Evolutionary conservation across 2,329 filamentous ascomycete species (phyloP), one percentile per base, ranked within the genome.

Genomic region (Drechslerella coelobrocha): DNA sequence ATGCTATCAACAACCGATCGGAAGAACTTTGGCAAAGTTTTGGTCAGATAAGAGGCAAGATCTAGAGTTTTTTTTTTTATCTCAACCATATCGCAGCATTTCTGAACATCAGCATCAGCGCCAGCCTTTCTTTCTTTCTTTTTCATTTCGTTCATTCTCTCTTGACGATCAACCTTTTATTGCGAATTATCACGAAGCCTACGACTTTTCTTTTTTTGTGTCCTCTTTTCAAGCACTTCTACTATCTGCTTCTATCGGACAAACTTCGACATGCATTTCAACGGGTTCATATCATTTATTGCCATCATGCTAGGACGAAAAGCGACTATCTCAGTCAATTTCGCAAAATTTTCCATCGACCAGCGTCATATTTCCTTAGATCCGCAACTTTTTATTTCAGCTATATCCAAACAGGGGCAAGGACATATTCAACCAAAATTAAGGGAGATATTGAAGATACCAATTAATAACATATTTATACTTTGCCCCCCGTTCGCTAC

Each of bases 181-280:
- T 53, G 57, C 29, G 34, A 52, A 27, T 34, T 51, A n/a, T 66
- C 34, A 66, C 61, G 61, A 66, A 31, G 6, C 53, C 60, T 17
- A 66, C 37, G 61, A 66, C 37, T 17, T 17, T 26, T 48, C 56
- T 53, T 26, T 24, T 50, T 54, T 19, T 45, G 31, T 52, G 14
- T 27, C 10, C 31, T 52, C 27, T 6, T 47, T 31, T 50, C 19
- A 31, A 48, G 21, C 12, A 34, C 34, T 41, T 61, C 37, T 53
- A 31, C 4, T 31, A 31, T 43, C 48, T 56, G 31, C 29, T 31
- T 31, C 6, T 31, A 31, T 39, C 29, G 31, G 39, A 12, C 14
- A 51, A 56, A 27, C 37, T 14, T 53, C 53, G 27, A 45, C 48
- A 29, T 57, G 56, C 65, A 52, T 61, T 68, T 41, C 21, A 39